phyloP scores from a whole-genome alignment of 2,329 filamentous ascomycete genomes.

The Chalaropsis thielavioides region DNA sequence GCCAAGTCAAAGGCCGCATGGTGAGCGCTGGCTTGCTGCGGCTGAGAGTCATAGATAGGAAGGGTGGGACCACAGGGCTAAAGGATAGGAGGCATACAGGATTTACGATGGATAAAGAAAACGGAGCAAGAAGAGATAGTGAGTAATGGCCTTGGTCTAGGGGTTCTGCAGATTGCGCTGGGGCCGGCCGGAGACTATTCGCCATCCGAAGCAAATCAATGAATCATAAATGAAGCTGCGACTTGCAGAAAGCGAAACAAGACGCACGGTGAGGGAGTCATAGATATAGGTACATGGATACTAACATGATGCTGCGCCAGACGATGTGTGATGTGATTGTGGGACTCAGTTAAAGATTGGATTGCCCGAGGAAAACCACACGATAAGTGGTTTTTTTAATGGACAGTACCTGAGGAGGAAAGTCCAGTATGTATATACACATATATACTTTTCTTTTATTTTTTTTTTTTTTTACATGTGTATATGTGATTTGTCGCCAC shows the following conservation, averaged over 20 bases:
- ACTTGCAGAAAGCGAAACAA: neutral
- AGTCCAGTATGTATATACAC: no score
- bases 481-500: neutral
- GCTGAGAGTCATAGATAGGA: slow-evolving; percentile 5
- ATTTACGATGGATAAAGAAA: neutral
- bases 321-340: neutral
- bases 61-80: neutral
- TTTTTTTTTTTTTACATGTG: neutral
- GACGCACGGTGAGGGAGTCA: neutral
- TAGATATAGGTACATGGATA: neutral
- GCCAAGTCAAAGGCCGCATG: neutral
- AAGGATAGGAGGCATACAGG: neutral
- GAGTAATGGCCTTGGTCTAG: neutral
- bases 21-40: neutral
- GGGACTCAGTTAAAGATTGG: neutral
- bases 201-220: neutral
- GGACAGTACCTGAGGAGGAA: neutral
- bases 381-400: no score
- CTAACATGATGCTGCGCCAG: neutral
- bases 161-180: neutral
- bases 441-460: no score
- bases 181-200: neutral
- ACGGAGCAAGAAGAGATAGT: neutral
- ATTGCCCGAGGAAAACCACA: neutral
- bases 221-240: neutral